Evolutionary conservation across 129 eudicot genomes (phyloP), one percentile per base, ranked within the genome.

Genomic region (Rutidosis leptorrhynchoides): DNA sequence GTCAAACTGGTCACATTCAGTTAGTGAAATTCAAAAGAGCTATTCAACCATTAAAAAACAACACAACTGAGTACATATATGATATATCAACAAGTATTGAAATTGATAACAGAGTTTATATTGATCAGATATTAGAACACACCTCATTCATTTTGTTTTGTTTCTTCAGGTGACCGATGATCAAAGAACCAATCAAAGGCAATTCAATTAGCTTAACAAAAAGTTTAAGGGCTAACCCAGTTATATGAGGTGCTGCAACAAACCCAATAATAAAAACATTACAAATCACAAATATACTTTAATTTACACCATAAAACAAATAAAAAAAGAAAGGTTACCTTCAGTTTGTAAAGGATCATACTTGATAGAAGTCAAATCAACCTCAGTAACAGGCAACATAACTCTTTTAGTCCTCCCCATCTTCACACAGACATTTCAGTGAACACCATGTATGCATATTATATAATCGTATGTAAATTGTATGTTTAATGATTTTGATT

Each of bases 131-230:
- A 48, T 24, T 4, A 48, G 26, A 19, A 64, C 77, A 48, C 11
- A 89, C 96, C 96, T 81, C 81, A 66, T 68, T 61, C 73, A 85
- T 81, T 55, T 77, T 83, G 80, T 89, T 89, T 78, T 89, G 78
- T 46, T 85, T 85, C 86, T 89, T 89, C 89, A 89, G 49, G 7
- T 76, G 56, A 48, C 55, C 66, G 6, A 81, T 22, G 70, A 89
- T 77, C 65, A 79, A 27, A 24, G 94, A 75, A 58, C 96, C 96
- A 64, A 85, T 24, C 23, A 85, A n/a, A 37, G 89, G 90, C 32
- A 72, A 29, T 68, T 85, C 94, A 21, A 89, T 56, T 58, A 89
- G 61, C 54, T 66, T 83, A n/a, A 83, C 90, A 32, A 77, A 72
- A 14, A 83, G 24, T 69, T 72, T 85, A 65, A 89, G 66, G 77